A percentile compares a stretch with the other conserved stretches of the same genome.
phyloP scores from a whole-genome alignment of 768 basidiomycete species.

The Lactifluus hygrophoroides region DNA sequence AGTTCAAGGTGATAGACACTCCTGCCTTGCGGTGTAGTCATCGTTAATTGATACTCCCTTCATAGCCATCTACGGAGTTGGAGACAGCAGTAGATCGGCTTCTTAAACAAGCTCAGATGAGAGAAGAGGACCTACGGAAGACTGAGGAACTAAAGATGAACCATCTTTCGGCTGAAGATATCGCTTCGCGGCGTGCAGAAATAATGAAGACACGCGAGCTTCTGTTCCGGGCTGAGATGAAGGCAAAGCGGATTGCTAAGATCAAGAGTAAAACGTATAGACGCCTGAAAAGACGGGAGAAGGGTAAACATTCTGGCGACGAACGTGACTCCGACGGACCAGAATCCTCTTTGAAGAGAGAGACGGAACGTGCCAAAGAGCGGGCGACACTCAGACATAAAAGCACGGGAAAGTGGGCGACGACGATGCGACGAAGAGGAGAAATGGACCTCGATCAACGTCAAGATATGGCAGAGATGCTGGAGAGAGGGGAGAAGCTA shows the following conservation, averaged over 20 bases:
- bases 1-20: conserved; percentile 57
- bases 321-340: conserved; percentile 46
- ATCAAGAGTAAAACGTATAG: conserved; percentile 96
- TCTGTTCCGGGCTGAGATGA: conserved; percentile 86
- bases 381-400: conserved; percentile 86
- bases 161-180: conserved; percentile 77
- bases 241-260: conserved; percentile 83
- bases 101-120: conserved; percentile 71
- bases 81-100: conserved; percentile 80
- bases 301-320: conserved; percentile 50
- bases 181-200: conserved; percentile 69
- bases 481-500: conserved; percentile 72
- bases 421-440: conserved; percentile 58
- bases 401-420: conserved; percentile 83
- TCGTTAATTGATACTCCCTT: background rate
- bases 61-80: conserved; percentile 71
- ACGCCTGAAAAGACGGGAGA: conserved; percentile 71
- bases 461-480: conserved; percentile 76
- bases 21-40: background rate
- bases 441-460: conserved; percentile 57
- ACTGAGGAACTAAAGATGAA: conserved; percentile 82
- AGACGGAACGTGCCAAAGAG: conserved; percentile 77
- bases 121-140: conserved; percentile 68
- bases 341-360: conserved; percentile 51
- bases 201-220: conserved; percentile 86